Percentiles rank a stretch among this genome's conserved stretches.
phyloP scores from a whole-genome alignment of 2,329 filamentous ascomycete genomes.

The Botryotinia calthae region DNA sequence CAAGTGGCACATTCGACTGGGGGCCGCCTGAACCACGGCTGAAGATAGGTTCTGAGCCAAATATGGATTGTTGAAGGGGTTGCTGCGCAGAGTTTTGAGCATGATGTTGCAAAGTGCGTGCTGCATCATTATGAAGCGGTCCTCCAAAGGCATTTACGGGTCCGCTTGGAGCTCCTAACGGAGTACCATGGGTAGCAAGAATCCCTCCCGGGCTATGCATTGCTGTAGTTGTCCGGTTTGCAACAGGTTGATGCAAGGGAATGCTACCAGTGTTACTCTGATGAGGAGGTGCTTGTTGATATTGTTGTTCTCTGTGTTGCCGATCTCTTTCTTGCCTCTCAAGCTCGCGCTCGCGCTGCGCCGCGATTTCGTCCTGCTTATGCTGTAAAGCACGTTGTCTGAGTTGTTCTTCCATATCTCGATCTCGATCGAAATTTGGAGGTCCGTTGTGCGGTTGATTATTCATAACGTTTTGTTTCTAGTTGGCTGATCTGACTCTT shows the following conservation, averaged over 20 bases:
- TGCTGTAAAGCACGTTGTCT: constrained; percentile 50
- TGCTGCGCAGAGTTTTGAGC: constrained; percentile 44
- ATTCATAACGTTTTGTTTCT: constrained; percentile 31
- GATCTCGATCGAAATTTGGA: constrained; percentile 39
- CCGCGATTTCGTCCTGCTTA: constrained; percentile 55
- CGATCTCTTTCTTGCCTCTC: constrained; percentile 55
- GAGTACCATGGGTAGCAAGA: constrained; percentile 67
- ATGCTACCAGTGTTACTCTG: constrained; percentile 87
- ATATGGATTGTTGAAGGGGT: constrained; percentile 56
- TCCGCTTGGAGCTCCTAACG: constrained; percentile 41
- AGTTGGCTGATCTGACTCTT: neutral
- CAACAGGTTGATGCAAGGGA: constrained; percentile 91
- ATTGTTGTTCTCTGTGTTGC: constrained; percentile 59
- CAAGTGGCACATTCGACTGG: constrained; percentile 48
- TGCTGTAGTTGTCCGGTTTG: constrained; percentile 72
- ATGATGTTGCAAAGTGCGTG: constrained; percentile 52
- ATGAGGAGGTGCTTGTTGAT: constrained; percentile 66
- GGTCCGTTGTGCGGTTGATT: constrained; percentile 36
- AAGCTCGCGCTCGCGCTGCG: constrained; percentile 48
- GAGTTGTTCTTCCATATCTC: constrained; percentile 52
- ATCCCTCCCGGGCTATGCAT: constrained; percentile 93
- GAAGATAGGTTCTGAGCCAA: constrained; percentile 49
- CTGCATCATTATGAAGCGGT: constrained; percentile 52
- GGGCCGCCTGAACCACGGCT: constrained; percentile 12
- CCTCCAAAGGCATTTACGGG: constrained; percentile 50